phyloP scores from a whole-genome alignment of 1,284 basidiomycete genomes.

The Leccinum subfulvum region DNA sequence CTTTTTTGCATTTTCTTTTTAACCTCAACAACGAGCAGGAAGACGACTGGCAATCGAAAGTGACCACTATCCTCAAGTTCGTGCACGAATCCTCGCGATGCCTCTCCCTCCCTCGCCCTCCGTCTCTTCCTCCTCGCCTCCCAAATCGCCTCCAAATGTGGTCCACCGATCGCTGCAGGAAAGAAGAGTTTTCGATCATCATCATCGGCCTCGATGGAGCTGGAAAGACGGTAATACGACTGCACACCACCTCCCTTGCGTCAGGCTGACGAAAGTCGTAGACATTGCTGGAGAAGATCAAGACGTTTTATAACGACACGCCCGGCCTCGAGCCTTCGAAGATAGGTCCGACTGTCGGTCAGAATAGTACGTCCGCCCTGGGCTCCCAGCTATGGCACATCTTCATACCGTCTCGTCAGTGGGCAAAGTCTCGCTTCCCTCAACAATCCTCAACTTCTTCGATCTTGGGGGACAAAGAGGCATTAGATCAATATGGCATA shows the following conservation, averaged over 20 bases:
- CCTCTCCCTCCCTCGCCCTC: too few relatives aligned
- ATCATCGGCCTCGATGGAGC: too few relatives aligned
- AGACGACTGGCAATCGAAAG: too few relatives aligned
- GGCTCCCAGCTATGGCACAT: neutral
- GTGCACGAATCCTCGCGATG: too few relatives aligned
- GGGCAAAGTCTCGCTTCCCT: slow-evolving; percentile 87
- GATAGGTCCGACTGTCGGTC: slow-evolving; percentile 91
- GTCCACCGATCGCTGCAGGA: too few relatives aligned
- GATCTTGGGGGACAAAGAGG: slow-evolving; percentile 91
- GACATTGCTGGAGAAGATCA: slow-evolving; percentile 91
- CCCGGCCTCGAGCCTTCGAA: slow-evolving; percentile 85
- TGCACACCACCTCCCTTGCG: neutral
- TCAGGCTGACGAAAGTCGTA: slow-evolving; percentile 28
- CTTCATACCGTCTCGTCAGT: slow-evolving; percentile 45
- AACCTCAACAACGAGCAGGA: too few relatives aligned
- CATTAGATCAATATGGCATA: slow-evolving; percentile 88
- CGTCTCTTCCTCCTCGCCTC: too few relatives aligned
- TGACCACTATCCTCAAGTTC: too few relatives aligned
- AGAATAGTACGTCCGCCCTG: slow-evolving; percentile 71
- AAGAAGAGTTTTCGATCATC: too few relatives aligned
- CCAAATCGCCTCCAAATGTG: too few relatives aligned
- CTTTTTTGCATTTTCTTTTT: too few relatives aligned
- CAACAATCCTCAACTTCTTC: slow-evolving; percentile 91
- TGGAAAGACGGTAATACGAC: too few relatives aligned
- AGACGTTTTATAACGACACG: slow-evolving; percentile 83